Conservation (phyloP, 805 yeast genomes). For the baker's yeast (Saccharomyces cerevisiae) region DNA sequence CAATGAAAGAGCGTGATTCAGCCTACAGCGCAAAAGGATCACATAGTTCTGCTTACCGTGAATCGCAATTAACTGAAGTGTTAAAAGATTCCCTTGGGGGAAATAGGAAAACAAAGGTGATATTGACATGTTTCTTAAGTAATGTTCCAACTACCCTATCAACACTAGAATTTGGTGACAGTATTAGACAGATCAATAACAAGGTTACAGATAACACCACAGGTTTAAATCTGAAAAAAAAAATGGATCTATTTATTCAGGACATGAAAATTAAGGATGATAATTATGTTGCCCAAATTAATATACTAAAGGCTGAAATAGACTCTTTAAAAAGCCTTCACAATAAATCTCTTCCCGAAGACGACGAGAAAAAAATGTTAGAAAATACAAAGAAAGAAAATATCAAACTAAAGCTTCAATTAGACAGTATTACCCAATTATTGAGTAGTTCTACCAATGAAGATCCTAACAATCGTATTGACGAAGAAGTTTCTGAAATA, state of each 20-base stretch:
- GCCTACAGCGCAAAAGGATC: background rate
- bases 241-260: constrained; percentile 42
- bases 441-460: constrained; percentile 1
- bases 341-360: background rate
- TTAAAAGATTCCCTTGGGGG: constrained; percentile 78
- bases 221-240: constrained; percentile 35
- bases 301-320: constrained; percentile 9
- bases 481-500: constrained; percentile 10
- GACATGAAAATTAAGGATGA: constrained; percentile 34
- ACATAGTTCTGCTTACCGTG: constrained; percentile 48
- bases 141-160: constrained; percentile 32
- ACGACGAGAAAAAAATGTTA: background rate
- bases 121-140: constrained; percentile 67
- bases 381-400: constrained; percentile 7
- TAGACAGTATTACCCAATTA: constrained; percentile 9
- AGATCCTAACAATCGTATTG: background rate
- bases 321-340: background rate
- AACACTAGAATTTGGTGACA: constrained; percentile 60
- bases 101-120: constrained; percentile 65
- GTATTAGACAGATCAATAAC: constrained; percentile 21
- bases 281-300: constrained; percentile 12
- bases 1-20: constrained; percentile 24
- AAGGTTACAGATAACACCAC: constrained; percentile 32
- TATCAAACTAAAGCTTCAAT: constrained; percentile 7
- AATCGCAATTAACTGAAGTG: constrained; percentile 69